Base-by-base conservation (phyloP, 1,284 basidiomycete species). In the Leccinum insigne region DNA sequence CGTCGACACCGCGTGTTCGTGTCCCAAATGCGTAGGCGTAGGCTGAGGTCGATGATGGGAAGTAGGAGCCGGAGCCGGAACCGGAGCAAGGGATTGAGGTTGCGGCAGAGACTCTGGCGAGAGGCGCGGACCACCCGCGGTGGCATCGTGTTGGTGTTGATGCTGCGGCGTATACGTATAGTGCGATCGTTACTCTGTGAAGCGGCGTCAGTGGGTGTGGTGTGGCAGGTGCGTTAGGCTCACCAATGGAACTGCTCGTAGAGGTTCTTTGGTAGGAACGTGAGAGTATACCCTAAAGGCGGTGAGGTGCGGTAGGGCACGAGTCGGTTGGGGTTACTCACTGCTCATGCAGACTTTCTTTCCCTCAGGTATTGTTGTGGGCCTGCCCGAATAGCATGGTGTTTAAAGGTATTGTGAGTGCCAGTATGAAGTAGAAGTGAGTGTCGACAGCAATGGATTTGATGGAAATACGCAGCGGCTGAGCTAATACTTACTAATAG, bases 281-380 rank as follows among this genome's bases (percentile, higher is more conserved):
- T 57, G 56, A 26, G 49, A 32, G 49, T 52, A 52, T 52, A 52
- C 49, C 49, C 26, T 52, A 14, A 13, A 52, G 7, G 21, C 13
- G 21, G 21, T 23, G 49, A 52, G 21, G 21, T 13, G 13, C 5
- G 56, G 49, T 23, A 23, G 49, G 13, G 49, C 9, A 23, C 49
- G 21, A 52, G 44, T 54, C 42, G 11, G 21, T 5, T 1, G 47
- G 9, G 26, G n/a, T 23, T 52, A 89, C 91, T 79, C 77, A 94
- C 92, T 97, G 70, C 91, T 93, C 57, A 32, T 32, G 32, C 32
- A 32, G 9, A 32, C 32, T 32, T 32, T 32, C 32, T 32, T 32
- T 32, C 32, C 32, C 32, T 32, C 32, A 32, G 32, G 79, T 96
- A 99, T 1, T 64, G 64, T 23, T 72, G 66, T 21, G 38, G 38